Evolutionary conservation across 108 stramenopile species (phyloP), one percentile per base, ranked within the genome.

Genomic region (Nitzschia sp.): DNA sequence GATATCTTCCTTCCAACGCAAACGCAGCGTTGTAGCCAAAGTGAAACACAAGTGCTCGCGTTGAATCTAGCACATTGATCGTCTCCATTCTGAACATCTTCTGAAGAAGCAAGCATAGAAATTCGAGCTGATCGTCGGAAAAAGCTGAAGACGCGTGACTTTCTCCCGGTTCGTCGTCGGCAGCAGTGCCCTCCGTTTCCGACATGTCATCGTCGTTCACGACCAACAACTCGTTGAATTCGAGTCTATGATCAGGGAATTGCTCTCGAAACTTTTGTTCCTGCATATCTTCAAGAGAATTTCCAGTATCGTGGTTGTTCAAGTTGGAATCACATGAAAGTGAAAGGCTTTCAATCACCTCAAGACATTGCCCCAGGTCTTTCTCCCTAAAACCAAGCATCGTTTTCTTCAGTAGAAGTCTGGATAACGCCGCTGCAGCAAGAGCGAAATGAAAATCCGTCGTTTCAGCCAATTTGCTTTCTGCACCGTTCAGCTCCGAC

Each of bases 161-260:
- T 17, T 71, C 63, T 46, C 47, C 66, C 42, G 63, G 54, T 36
- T 66, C 74, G 62, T 5, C n/a, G 4, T 51, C 49, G 18, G 8
- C 49, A 5, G 49, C 21, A 8, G 13, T 51, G 17, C 19, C 71
- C 27, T 71, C 49, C 8, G 47, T 48, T 0, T 31, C 59, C 24
- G 46, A 59, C 15, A 19, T 26, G 33, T 73, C 74, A 3, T 78
- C 74, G 13, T 79, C 75, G 26, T 63, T 59, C 18, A 72, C 46
- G 56, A 70, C 62, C 23, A 88, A 28, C 3, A 95, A 67, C 34
- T 54, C 75, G 26, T 81, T 48, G 56, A 88, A 97, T 29, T 92
- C 95, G 5, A 70, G 79, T 53, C 78, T 62, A 42, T 94, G 95
- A 67, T 97, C 91, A 18, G 97, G 97, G 63, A 98, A 98, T 54